These are phyloP conservation scores for Ambrosiella cleistominuta DNA, from an alignment of 2,329 filamentous ascomycete genomes.

Conservation along the genomic window DNA sequence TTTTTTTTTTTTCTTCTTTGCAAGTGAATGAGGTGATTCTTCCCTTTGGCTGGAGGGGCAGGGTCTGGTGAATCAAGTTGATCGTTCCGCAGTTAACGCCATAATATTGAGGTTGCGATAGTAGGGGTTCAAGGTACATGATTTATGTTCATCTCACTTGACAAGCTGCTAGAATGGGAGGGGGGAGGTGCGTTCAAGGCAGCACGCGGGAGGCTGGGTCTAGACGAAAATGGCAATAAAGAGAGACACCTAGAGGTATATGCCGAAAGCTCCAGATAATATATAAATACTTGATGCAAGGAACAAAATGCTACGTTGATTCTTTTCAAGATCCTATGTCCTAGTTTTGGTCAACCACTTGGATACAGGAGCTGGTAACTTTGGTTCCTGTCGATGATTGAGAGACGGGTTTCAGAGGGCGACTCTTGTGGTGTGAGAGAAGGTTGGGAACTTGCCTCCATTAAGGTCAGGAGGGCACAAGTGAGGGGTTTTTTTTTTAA, in stretches of 20 bases:
- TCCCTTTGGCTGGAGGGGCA: no score
- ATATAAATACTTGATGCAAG: not conserved
- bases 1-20: no score
- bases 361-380: not conserved
- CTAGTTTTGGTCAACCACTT: not conserved
- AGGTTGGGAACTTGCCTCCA: not conserved
- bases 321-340: not conserved
- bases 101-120: no score
- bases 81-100: no score
- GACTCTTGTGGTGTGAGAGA: not conserved
- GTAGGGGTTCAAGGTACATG: no score
- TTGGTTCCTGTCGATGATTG: constrained; percentile 4
- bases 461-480: no score
- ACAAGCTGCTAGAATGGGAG: no score
- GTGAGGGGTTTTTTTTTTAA: not conserved
- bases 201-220: not conserved
- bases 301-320: not conserved
- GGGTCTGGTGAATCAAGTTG: no score
- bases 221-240: not conserved
- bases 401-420: constrained; percentile 5
- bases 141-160: no score
- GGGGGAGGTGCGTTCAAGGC: not conserved
- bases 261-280: not conserved
- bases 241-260: not conserved
- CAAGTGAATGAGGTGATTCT: no score